Percentiles rank a stretch among this genome's conserved stretches.
Evolutionary conservation across 192 early-diverging fungal genomes (phyloP).

Genomic region (Mortierella antarctica): DNA sequence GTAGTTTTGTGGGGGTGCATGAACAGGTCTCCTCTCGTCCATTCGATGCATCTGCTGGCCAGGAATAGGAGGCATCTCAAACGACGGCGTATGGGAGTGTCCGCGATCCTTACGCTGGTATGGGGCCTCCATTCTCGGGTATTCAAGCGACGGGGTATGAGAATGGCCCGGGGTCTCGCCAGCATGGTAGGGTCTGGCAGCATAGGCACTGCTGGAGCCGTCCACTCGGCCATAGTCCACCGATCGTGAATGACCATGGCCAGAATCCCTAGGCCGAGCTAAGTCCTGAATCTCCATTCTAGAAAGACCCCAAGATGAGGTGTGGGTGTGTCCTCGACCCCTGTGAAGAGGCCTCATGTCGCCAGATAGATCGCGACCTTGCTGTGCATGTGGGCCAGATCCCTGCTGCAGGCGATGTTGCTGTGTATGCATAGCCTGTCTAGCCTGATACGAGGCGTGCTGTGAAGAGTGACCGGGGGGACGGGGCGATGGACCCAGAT

Average conservation of each 20-base stretch:
- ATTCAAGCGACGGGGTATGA: conserved; percentile 37
- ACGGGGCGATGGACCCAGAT: neutral
- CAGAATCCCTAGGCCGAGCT: conserved; percentile 9
- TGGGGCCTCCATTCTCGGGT: conserved; percentile 9
- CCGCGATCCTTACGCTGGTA: conserved; percentile 27
- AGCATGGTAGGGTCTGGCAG: conserved; percentile 15
- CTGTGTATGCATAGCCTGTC: conserved; percentile 3
- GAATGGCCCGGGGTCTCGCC: conserved; percentile 25
- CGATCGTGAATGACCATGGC: conserved; percentile 43
- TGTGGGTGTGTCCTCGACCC: conserved; percentile 38
- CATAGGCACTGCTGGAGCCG: neutral
- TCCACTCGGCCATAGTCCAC: conserved; percentile 48
- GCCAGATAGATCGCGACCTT: conserved; percentile 12
- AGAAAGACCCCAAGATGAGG: conserved; percentile 29
- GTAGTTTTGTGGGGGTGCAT: conserved; percentile 1
- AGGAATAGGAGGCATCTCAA: conserved; percentile 48
- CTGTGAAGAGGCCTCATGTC: conserved; percentile 25
- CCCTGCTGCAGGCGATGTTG: conserved; percentile 13
- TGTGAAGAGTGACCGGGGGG: conserved; percentile 8
- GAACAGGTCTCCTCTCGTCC: conserved; percentile 21
- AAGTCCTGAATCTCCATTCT: conserved; percentile 48
- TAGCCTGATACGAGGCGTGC: conserved; percentile 20
- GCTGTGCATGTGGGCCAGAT: neutral
- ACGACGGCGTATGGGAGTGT: conserved; percentile 44
- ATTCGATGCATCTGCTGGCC: conserved; percentile 41